Evolutionary conservation across 345 rosid genomes (phyloP).

Genomic region (Linum tenue): DNA sequence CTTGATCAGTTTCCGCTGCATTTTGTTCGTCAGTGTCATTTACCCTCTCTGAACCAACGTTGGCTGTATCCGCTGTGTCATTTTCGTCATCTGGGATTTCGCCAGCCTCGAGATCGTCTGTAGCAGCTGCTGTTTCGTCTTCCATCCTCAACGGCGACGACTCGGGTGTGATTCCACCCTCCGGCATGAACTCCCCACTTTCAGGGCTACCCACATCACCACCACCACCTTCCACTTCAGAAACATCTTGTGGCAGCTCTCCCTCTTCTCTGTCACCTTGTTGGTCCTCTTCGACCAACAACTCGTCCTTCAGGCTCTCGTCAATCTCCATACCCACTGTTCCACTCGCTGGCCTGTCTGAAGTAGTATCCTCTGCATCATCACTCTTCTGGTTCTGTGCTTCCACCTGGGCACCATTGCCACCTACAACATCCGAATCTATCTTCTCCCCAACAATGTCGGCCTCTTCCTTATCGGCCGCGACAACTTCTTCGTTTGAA

Average conservation of each 20-base stretch:
- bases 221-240: conserved; percentile 46
- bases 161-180: conserved; percentile 35
- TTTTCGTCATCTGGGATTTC: conserved; percentile 44
- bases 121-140: conserved; percentile 26
- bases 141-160: conserved; percentile 60
- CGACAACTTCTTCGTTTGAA: conserved; percentile 30
- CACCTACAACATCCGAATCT: conserved; percentile 37
- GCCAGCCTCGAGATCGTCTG: conserved; percentile 27
- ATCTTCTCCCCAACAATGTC: conserved; percentile 41
- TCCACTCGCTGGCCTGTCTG: conserved; percentile 38
- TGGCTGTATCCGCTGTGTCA: conserved; percentile 35
- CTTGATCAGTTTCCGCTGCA: conserved; percentile 28
- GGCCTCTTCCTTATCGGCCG: conserved; percentile 50
- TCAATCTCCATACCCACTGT: conserved; percentile 26
- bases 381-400: conserved; percentile 28
- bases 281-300: conserved; percentile 44
- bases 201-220: conserved; percentile 48
- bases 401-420: conserved; percentile 26
- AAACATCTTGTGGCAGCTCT: conserved; percentile 53
- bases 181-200: conserved; percentile 41
- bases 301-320: conserved; percentile 40
- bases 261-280: conserved; percentile 80
- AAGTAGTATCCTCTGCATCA: conserved; percentile 30
- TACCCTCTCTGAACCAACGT: conserved; percentile 51
- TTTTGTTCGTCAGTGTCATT: conserved; percentile 34